A percentile compares a stretch with the other conserved stretches of the same genome.
Conservation (phyloP, 192 early-diverging fungal genomes). For the Mortierella hygrophila region DNA sequence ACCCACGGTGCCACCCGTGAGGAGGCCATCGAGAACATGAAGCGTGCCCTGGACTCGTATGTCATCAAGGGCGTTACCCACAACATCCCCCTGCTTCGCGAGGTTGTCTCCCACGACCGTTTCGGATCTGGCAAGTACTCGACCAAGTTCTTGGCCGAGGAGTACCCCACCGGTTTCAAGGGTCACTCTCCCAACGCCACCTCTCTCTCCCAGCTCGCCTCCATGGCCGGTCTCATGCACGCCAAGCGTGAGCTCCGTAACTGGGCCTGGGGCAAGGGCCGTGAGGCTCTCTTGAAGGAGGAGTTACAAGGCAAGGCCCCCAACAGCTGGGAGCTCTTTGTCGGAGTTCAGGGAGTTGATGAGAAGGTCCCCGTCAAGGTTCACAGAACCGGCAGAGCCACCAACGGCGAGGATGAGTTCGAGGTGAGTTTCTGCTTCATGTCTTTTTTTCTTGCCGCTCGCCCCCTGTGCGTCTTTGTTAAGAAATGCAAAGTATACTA, state of each 20-base stretch:
- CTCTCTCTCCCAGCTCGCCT: conserved; percentile 71
- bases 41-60: conserved; percentile 87
- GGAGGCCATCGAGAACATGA: conserved; percentile 84
- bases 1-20: conserved; percentile 84
- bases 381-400: conserved; percentile 36
- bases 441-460: background rate
- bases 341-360: conserved; percentile 61
- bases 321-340: conserved; percentile 64
- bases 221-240: conserved; percentile 74
- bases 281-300: conserved; percentile 56
- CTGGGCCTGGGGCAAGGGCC: conserved; percentile 66
- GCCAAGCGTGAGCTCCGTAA: conserved; percentile 75
- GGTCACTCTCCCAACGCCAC: conserved; percentile 72
- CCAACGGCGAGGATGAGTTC: conserved; percentile 60
- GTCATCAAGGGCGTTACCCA: conserved; percentile 96
- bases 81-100: conserved; percentile 93
- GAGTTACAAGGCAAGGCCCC: conserved; percentile 45
- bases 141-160: conserved; percentile 89
- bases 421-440: conserved; percentile 44
- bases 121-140: conserved; percentile 83
- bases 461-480: background rate
- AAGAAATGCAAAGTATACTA: background rate
- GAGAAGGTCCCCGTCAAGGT: conserved; percentile 64
- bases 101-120: conserved; percentile 80
- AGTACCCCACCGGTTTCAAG: conserved; percentile 91